Conservation (phyloP, 2,329 filamentous ascomycete genomes). For the Hypoxylon rubiginosum region DNA sequence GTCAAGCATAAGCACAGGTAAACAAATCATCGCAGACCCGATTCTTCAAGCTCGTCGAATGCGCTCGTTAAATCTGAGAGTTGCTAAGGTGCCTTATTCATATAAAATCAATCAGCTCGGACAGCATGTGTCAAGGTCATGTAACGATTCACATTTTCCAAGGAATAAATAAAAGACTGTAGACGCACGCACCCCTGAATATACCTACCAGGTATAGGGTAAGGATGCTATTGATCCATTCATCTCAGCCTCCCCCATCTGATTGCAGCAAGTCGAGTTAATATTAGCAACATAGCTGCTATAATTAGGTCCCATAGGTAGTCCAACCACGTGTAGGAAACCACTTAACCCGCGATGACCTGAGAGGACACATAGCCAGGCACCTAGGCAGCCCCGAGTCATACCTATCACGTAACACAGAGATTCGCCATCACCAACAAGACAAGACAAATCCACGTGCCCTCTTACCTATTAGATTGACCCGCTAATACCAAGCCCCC, state of each 20-base stretch:
- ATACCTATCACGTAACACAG: conserved; percentile 36
- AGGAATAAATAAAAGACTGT: no score
- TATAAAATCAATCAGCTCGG: not conserved
- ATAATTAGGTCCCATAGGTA: conserved; percentile 7
- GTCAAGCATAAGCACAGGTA: not conserved
- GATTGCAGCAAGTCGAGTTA: not conserved
- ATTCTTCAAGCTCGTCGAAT: no score
- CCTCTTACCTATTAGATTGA: conserved; percentile 20
- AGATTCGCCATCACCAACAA: conserved; percentile 27
- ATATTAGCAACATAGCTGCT: not conserved
- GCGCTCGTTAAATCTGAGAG: not conserved
- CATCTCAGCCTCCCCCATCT: conserved; percentile 12
- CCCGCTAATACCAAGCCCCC: not conserved
- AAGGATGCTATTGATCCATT: conserved; percentile 4
- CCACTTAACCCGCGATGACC: conserved; percentile 6
- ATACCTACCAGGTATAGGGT: not conserved
- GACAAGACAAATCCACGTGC: conserved; percentile 24
- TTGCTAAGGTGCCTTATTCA: not conserved
- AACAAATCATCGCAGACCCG: not conserved
- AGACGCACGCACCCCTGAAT: no score
- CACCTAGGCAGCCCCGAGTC: conserved; percentile 15
- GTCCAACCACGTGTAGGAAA: conserved; percentile 6
- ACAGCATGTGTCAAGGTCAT: not conserved
- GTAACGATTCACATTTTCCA: no score
- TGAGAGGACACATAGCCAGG: conserved; percentile 8